These are phyloP conservation scores for Solanum appendiculatum DNA, from an alignment of 257 asterid species.

Conservation along the genomic window DNA sequence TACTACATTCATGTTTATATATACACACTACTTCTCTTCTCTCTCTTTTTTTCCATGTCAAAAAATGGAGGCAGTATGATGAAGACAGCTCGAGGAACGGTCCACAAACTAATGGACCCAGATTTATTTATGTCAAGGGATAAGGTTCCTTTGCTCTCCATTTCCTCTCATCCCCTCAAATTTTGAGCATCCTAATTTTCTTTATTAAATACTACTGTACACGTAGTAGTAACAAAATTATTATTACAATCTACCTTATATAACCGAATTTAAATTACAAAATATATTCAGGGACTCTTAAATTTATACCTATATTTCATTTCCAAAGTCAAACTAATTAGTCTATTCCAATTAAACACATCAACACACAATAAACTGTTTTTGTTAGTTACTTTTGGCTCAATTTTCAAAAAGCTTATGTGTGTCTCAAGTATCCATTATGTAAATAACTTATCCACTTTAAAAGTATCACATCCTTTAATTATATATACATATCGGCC, in stretches of 20 bases:
- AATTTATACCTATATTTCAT: not conserved
- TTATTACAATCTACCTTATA: not conserved
- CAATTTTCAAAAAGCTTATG: not conserved
- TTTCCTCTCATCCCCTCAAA: not conserved
- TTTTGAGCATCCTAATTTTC: not conserved
- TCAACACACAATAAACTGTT: not conserved
- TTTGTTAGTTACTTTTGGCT: not conserved
- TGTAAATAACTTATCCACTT: not conserved
- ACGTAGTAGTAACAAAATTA: no score
- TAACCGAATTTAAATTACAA: not conserved
- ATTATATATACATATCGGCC: not conserved
- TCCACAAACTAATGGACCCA: not conserved
- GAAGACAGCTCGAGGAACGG: not conserved
- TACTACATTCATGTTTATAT: not conserved
- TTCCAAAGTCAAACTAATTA: not conserved
- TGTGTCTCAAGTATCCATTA: not conserved
- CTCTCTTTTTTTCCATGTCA: not conserved
- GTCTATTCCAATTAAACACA: not conserved
- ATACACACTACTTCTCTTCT: no score
- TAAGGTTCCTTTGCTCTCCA: not conserved
- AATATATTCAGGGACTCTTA: not conserved
- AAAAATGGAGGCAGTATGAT: not conserved
- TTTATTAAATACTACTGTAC: not conserved
- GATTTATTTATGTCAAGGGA: not conserved
- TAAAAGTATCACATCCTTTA: not conserved